Conservation (phyloP, 2,329 filamentous ascomycete genomes). For the Coniochaeta pulveracea region DNA sequence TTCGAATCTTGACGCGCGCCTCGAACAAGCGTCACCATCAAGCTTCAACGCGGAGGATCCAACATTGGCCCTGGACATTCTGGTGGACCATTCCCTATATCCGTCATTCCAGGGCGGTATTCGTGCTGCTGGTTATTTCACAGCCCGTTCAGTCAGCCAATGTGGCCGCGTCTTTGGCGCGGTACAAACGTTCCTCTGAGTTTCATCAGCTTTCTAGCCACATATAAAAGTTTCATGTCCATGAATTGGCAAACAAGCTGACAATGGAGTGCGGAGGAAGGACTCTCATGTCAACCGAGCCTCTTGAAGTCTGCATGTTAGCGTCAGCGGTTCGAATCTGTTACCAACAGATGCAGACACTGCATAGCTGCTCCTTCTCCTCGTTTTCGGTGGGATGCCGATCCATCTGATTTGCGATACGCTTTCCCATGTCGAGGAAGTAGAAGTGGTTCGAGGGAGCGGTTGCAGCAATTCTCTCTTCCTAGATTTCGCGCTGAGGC, state of each 20-base stretch:
- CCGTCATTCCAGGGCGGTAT: neutral
- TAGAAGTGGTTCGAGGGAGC: no score
- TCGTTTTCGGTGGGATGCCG: no score
- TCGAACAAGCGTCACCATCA: slow-evolving; percentile 4
- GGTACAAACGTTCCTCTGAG: neutral
- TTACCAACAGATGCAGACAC: neutral
- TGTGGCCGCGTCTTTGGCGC: neutral
- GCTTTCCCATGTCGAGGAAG: neutral
- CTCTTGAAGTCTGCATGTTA: no score
- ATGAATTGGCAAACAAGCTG: no score
- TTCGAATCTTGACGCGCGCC: no score
- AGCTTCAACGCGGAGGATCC: neutral
- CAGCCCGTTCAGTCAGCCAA: neutral
- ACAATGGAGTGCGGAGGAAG: no score
- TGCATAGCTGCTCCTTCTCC: neutral
- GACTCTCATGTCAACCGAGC: no score
- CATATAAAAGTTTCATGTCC: no score
- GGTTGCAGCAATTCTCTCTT: no score
- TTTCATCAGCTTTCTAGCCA: slow-evolving; percentile 1
- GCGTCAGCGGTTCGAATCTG: neutral
- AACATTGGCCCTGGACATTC: neutral
- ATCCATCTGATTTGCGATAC: no score
- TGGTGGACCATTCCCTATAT: neutral
- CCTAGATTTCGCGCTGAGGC: no score
- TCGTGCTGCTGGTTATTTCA: no score